A percentile compares a stretch with the other conserved stretches of the same genome.
Conservation (phyloP, 2,329 filamentous ascomycete species). For the Cladosporium phlei region DNA sequence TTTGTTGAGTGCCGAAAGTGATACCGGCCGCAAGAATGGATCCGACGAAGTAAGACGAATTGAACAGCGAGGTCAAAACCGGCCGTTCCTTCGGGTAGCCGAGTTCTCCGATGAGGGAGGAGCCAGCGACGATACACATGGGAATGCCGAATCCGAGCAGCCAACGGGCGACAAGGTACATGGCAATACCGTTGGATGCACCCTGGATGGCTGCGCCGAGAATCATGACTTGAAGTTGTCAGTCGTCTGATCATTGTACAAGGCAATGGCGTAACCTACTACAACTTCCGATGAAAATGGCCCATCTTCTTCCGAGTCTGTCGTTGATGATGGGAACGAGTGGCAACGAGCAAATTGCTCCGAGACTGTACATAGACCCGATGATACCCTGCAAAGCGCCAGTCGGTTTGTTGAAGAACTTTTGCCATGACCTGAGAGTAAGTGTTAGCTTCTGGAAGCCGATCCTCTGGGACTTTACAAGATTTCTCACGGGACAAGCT, state of each 20-base stretch:
- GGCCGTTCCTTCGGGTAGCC: conserved; percentile 58
- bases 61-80: conserved; percentile 57
- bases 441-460: too few species aligned
- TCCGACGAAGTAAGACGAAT: conserved; percentile 55
- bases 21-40: conserved; percentile 45
- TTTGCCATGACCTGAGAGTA: conserved; percentile 3
- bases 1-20: conserved; percentile 45
- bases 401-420: conserved; percentile 41
- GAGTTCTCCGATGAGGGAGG: conserved; percentile 56
- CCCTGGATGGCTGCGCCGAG: conserved; percentile 55
- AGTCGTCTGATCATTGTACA: not conserved
- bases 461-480: too few species aligned
- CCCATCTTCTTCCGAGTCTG: conserved; percentile 51
- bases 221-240: conserved; percentile 42
- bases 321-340: conserved; percentile 55
- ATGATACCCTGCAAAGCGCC: conserved; percentile 51
- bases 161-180: conserved; percentile 58
- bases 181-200: conserved; percentile 43
- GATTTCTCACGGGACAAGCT: too few species aligned
- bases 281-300: conserved; percentile 51
- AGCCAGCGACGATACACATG: conserved; percentile 55
- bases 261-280: conserved; percentile 14
- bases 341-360: conserved; percentile 55
- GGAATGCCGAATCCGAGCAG: conserved; percentile 60
- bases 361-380: conserved; percentile 56